phyloP scores from a whole-genome alignment of 169 alveolate genomes.

The Pseudocohnilembus persalinus region DNA sequence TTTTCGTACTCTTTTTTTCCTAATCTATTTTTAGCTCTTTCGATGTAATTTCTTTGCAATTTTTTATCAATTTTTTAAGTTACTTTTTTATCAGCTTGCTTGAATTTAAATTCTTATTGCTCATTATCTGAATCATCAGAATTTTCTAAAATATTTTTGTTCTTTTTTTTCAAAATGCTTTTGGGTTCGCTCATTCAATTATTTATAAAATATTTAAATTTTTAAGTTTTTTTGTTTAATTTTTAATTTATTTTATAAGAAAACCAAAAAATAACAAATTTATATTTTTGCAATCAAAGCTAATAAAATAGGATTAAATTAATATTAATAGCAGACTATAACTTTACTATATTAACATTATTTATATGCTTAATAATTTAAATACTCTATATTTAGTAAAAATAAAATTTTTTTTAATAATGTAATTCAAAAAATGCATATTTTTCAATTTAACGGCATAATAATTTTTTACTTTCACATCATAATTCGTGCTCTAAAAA shows the following conservation, averaged over 20 bases:
- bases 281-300: too few relatives aligned
- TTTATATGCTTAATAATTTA: too few relatives aligned
- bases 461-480: not conserved
- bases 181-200: not conserved
- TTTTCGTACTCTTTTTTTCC: not conserved
- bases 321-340: not conserved
- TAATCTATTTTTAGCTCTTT: not conserved
- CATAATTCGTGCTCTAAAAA: too few relatives aligned
- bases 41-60: not conserved
- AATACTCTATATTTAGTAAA: too few relatives aligned
- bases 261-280: too few relatives aligned
- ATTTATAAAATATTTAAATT: too few relatives aligned
- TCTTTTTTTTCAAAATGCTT: not conserved
- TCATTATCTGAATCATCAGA: not conserved
- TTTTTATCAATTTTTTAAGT: not conserved
- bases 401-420: too few relatives aligned
- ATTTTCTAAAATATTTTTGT: not conserved
- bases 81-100: not conserved
- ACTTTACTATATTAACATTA: too few relatives aligned
- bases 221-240: not conserved
- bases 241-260: too few relatives aligned
- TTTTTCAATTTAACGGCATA: not conserved
- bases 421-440: too few relatives aligned
- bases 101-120: not conserved
- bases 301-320: too few relatives aligned